Base-by-base conservation (phyloP, 192 early-diverging fungal genomes). In the Coemansia sp. region DNA sequence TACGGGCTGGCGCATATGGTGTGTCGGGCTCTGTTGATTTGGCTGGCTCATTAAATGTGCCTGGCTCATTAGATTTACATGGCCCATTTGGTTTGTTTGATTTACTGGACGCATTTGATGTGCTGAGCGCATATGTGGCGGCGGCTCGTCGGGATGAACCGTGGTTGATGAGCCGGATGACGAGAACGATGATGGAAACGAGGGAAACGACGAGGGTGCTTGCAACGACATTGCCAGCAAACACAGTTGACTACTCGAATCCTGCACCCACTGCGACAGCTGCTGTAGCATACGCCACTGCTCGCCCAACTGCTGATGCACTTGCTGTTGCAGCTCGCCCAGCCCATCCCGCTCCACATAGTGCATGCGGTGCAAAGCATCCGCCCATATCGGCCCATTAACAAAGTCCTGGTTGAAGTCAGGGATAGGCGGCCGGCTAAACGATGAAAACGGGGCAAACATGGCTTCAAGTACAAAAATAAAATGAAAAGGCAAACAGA, bases 281-380 rank as follows among this genome's bases (percentile, higher is more conserved):
- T 72, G 76, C 25, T 53, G 59, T 21, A 78, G 49, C 70, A 78
- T 53, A 40, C 60, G 59, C 70, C 71, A 69, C 52, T 78, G 76
- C 70, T 78, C 76, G 21, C 72, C 76, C 15, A 78, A 60, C 10
- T 70, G 66, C 60, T 69, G 60, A 17, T 55, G 56, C 40, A 78
- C 48, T 17, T 72, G 66, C 31, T 40, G 42, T 28, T 59, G 63
- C 9, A 78, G 42, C 49, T 78, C 75, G 15, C 53, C 57, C 22
- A 62, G n/a, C 17, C 59, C 44, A 28, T 47, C 48, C 14, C 34
- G 20, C 7, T 62, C 60, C 48, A 51, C 11, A 12, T 51, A 50
- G 25, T 10, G 47, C 54, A 65, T 55, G 48, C 57, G 17, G 55
- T 66, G 55, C 48, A 66, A 9, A 22, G 46, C 31, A 44, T 34